phyloP scores from a whole-genome alignment of 306 rosid genomes.

The Quercus robur region DNA sequence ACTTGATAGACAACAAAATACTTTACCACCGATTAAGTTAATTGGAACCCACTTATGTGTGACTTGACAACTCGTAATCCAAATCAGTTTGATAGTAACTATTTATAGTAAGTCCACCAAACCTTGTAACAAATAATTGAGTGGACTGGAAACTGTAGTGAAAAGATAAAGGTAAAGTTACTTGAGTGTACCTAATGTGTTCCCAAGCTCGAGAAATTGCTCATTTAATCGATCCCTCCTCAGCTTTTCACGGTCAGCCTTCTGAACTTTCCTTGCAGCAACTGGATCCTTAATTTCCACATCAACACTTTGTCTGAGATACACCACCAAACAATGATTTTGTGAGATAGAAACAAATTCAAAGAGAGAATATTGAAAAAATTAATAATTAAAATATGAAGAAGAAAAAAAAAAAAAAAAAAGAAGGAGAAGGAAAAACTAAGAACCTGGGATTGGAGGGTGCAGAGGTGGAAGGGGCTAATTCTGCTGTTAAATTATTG shows the following conservation, averaged over 20 bases:
- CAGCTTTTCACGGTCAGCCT: constrained; percentile 93
- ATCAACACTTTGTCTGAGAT: constrained; percentile 49
- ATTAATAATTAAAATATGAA: background rate
- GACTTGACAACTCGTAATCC: no score
- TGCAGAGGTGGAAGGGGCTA: constrained; percentile 32
- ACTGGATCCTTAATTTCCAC: constrained; percentile 55
- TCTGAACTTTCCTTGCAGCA: constrained; percentile 66
- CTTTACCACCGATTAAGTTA: no score
- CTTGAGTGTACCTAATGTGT: constrained; percentile 50
- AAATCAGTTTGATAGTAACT: no score
- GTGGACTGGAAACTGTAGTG: background rate
- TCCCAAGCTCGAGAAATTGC: constrained; percentile 71
- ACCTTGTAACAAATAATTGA: no score
- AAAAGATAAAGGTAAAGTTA: background rate
- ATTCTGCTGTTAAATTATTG: constrained; percentile 24
- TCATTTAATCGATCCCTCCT: constrained; percentile 84
- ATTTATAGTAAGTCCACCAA: no score
- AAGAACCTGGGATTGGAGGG: constrained; percentile 8
- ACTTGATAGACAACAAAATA: no score
- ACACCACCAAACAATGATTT: constrained; percentile 1
- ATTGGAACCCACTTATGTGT: no score
- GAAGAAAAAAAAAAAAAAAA: background rate
- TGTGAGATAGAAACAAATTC: background rate
- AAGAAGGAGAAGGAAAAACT: background rate
- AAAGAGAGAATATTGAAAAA: background rate